Percentiles rank a stretch among this genome's conserved stretches.
These are phyloP conservation scores for Vigna trinervia DNA, from an alignment of 306 rosid genomes.

Conservation along the genomic window DNA sequence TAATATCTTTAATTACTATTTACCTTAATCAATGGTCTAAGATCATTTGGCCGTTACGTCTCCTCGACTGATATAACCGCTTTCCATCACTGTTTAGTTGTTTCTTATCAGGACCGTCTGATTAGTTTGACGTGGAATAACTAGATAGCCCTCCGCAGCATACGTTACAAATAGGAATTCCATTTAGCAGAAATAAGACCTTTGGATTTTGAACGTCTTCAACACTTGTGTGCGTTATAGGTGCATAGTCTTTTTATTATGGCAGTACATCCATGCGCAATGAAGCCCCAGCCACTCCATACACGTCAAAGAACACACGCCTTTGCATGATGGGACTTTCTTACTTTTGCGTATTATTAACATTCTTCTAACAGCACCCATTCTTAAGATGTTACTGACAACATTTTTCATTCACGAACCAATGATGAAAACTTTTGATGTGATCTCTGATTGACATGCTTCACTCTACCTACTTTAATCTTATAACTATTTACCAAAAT, in stretches of 20 bases:
- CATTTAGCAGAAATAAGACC: slow-evolving; percentile 44
- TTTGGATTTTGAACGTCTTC: not conserved
- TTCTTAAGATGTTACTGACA: slow-evolving; percentile 20
- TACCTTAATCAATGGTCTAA: no score
- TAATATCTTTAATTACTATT: no score
- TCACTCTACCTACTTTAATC: no score
- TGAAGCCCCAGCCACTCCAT: not conserved
- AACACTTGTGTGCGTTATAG: not conserved
- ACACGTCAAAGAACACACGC: slow-evolving; percentile 6
- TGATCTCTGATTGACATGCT: slow-evolving; percentile 56
- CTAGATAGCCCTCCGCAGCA: no score
- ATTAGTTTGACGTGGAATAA: no score
- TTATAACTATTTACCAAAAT: no score
- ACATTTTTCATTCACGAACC: slow-evolving; percentile 34
- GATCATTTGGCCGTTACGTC: no score
- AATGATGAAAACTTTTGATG: slow-evolving; percentile 43
- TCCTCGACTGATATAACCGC: no score
- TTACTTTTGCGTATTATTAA: not conserved
- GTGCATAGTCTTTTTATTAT: slow-evolving; percentile 20
- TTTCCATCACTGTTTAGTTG: no score
- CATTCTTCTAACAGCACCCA: not conserved
- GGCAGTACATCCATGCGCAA: slow-evolving; percentile 21
- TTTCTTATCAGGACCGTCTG: no score
- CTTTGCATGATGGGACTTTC: slow-evolving; percentile 32
- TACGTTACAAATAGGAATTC: slow-evolving; percentile 9